Evolutionary conservation across 1,284 basidiomycete genomes (phyloP), one percentile per base, ranked within the genome.

Genomic region (Tylopilus orsonianus): DNA sequence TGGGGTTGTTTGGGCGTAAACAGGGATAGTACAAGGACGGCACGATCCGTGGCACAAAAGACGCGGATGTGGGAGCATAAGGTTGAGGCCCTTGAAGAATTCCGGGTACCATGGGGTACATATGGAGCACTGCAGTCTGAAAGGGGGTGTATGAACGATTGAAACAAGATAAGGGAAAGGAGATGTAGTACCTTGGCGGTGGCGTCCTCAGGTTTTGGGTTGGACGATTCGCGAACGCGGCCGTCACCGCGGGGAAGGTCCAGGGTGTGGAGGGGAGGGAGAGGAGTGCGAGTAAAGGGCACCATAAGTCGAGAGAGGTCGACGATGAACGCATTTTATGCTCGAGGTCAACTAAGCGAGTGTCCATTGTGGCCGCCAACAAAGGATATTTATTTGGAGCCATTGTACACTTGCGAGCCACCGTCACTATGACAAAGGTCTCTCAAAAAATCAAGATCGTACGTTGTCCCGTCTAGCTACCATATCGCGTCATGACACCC

Each of bases 371-470:
- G n/a, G n/a, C n/a, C n/a, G n/a, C n/a, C n/a, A n/a, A n/a, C n/a
- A n/a, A n/a, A n/a, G n/a, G n/a, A n/a, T n/a, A n/a, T n/a, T n/a
- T n/a, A n/a, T n/a, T n/a, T n/a, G n/a, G n/a, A n/a, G n/a, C n/a
- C n/a, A n/a, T n/a, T n/a, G n/a, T n/a, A n/a, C n/a, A n/a, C n/a
- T n/a, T n/a, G n/a, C n/a, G n/a, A n/a, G n/a, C n/a, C n/a, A n/a
- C n/a, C n/a, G n/a, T n/a, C 38, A 53, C 19, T 37, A 81, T 80
- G 79, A 62, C 77, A 20, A 77, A 80, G 19, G 22, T 69, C 44
- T 64, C 70, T 16, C 75, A 76, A 16, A 84, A 83, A 66, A 75
- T 84, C 41, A 75, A 71, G 53, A 75, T 83, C 56, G 81, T 81
- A 61, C 52, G 79, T 36, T 24, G 34, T 44, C 27, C 36, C 7